Conservation (phyloP, 1,284 basidiomycete genomes). For the Fomitopsis betulina region DNA sequence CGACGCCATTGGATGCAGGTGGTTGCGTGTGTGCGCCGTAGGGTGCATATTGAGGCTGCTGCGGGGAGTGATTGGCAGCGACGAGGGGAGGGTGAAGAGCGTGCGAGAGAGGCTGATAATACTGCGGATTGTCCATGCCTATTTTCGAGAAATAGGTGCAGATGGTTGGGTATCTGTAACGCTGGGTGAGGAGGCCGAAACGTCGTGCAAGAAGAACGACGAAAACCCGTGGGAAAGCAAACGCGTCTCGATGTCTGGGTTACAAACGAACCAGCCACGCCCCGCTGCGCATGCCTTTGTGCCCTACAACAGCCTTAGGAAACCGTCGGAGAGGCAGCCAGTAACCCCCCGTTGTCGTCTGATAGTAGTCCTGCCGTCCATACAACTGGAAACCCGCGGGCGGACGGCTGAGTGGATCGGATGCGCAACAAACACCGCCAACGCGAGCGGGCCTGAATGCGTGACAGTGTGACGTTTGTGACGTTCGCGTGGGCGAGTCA, state of each 20-base stretch:
- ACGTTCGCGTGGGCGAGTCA: constrained; percentile 3
- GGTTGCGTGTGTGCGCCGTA: constrained; percentile 24
- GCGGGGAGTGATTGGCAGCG: constrained; percentile 20
- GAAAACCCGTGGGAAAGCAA: constrained; percentile 25
- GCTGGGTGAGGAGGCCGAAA: constrained; percentile 21
- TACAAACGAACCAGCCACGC: constrained; percentile 1
- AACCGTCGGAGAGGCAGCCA: neutral
- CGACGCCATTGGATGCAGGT: constrained; percentile 22
- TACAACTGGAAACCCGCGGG: neutral
- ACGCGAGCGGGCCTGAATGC: constrained; percentile 1
- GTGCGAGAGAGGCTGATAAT: constrained; percentile 75
- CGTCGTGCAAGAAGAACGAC: constrained; percentile 23
- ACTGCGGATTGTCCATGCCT: constrained; percentile 69
- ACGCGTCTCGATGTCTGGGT: constrained; percentile 1
- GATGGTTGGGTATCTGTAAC: constrained; percentile 22
- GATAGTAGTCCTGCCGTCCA: neutral
- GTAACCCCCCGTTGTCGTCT: neutral
- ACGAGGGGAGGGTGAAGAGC: constrained; percentile 57
- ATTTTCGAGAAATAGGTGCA: constrained; percentile 19
- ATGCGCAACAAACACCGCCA: constrained; percentile 1
- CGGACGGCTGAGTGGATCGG: neutral
- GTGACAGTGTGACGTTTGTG: constrained; percentile 7
- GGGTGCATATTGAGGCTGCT: constrained; percentile 20
- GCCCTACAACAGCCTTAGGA: neutral
- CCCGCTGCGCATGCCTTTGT: neutral